Conservation (phyloP, 352 stramenopile genomes). For the Phytopythium vexans region DNA sequence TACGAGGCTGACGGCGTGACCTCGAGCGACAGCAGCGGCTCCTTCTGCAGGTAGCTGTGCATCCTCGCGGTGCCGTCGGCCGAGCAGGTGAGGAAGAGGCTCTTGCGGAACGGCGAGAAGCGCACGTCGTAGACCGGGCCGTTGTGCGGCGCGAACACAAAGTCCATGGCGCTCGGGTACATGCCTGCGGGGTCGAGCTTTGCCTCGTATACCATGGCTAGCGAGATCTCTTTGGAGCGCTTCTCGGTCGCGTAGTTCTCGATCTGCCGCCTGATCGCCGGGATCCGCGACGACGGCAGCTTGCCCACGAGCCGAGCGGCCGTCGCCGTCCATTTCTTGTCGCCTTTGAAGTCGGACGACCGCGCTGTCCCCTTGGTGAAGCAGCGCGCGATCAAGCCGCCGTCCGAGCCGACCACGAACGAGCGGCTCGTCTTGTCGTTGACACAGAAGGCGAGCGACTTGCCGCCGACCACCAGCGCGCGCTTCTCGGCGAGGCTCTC, state of each 20-base stretch:
- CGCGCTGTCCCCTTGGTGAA: slow-evolving; percentile 55
- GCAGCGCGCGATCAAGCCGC: slow-evolving; percentile 60
- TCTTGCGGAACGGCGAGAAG: slow-evolving; percentile 84
- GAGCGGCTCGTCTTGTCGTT: slow-evolving; percentile 67
- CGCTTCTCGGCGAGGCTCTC: slow-evolving; percentile 7
- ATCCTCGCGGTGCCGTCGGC: slow-evolving; percentile 79
- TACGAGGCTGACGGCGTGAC: slow-evolving; percentile 65
- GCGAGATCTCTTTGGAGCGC: slow-evolving; percentile 60
- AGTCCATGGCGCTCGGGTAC: slow-evolving; percentile 71
- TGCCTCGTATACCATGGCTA: slow-evolving; percentile 72
- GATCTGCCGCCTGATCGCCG: slow-evolving; percentile 59
- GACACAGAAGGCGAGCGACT: slow-evolving; percentile 57
- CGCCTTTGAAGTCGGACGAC: slow-evolving; percentile 60
- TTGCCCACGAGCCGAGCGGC: slow-evolving; percentile 58
- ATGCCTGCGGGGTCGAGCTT: slow-evolving; percentile 55
- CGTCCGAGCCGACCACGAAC: slow-evolving; percentile 77
- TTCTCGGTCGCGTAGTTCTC: slow-evolving; percentile 62
- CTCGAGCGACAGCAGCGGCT: slow-evolving; percentile 62
- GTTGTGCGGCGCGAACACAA: slow-evolving; percentile 66
- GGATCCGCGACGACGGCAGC: slow-evolving; percentile 36
- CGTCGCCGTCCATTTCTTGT: slow-evolving; percentile 79
- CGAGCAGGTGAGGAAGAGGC: slow-evolving; percentile 73
- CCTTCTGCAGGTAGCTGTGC: slow-evolving; percentile 62
- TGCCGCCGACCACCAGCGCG: slow-evolving; percentile 48
- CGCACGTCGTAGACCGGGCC: slow-evolving; percentile 76